Conservation (phyloP, 163 green algal species). For the Scenedesmus sp. region DNA sequence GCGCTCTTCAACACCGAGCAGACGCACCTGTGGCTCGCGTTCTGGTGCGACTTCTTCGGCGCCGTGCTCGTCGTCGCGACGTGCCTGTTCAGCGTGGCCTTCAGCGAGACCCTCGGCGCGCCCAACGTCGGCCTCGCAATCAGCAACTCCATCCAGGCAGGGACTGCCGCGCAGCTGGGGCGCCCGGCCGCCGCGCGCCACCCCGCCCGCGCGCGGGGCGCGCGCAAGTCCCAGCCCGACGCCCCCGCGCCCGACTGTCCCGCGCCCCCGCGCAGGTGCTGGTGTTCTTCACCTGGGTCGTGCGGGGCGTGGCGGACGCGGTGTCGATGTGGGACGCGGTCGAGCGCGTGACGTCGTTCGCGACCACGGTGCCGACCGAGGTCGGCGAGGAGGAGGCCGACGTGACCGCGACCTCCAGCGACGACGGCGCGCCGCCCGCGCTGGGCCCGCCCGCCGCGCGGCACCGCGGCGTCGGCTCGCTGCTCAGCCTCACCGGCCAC, state of each 20-base stretch:
- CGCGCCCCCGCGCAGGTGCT: slow-evolving; percentile 59
- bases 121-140: slow-evolving; percentile 71
- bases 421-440: no score
- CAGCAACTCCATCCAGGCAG: slow-evolving; percentile 74
- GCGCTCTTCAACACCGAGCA: slow-evolving; percentile 72
- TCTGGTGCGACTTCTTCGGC: slow-evolving; percentile 72
- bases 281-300: slow-evolving; percentile 72
- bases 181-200: not conserved
- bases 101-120: slow-evolving; percentile 47
- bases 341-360: slow-evolving; percentile 61
- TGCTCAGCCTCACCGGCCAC: not conserved
- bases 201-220: no score
- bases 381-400: not conserved
- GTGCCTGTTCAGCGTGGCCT: slow-evolving; percentile 60
- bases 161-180: not conserved
- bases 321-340: slow-evolving; percentile 69
- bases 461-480: not conserved
- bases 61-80: slow-evolving; percentile 64
- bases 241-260: no score
- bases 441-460: no score
- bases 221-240: no score
- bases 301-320: slow-evolving; percentile 60
- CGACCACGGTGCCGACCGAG: slow-evolving; percentile 50
- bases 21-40: slow-evolving; percentile 73
- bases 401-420: no score